A percentile compares a stretch with the other conserved stretches of the same genome.
Evolutionary conservation across 331 rosid genomes (phyloP).

Genomic region (Acacia pycnantha): DNA sequence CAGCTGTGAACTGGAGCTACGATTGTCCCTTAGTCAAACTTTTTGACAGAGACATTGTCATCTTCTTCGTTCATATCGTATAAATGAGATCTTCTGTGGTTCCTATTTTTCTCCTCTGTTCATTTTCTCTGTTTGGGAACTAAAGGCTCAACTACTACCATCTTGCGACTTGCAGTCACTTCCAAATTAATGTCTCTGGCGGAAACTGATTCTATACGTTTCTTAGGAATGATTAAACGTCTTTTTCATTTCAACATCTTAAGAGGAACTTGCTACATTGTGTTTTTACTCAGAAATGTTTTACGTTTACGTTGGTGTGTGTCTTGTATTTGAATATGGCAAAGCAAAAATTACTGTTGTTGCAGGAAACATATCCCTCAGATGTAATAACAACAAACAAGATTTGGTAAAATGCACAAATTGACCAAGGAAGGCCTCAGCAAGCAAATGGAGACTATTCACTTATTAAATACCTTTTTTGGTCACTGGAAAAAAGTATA

Average conservation of each 20-base stretch:
- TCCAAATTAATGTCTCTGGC: not conserved
- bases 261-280: not conserved
- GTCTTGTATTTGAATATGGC: not conserved
- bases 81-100: slow-evolving; percentile 16
- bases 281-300: not conserved
- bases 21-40: not conserved
- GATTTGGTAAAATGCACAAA: not conserved
- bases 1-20: not conserved
- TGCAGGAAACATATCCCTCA: not conserved
- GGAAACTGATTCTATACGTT: not conserved
- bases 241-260: not conserved
- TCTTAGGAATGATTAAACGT: not conserved
- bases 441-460: not conserved
- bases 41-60: not conserved
- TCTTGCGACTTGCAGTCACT: slow-evolving; percentile 10
- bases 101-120: not conserved
- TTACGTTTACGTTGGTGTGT: not conserved
- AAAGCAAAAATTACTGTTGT: not conserved
- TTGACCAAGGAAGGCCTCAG: not conserved
- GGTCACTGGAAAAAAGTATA: no score
- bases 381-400: not conserved
- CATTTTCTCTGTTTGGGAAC: not conserved
- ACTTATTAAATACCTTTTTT: no score
- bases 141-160: slow-evolving; percentile 17
- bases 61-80: not conserved